Evolutionary conservation across 257 asterid species (phyloP).

Genomic region (Ophiorrhiza pumila): DNA sequence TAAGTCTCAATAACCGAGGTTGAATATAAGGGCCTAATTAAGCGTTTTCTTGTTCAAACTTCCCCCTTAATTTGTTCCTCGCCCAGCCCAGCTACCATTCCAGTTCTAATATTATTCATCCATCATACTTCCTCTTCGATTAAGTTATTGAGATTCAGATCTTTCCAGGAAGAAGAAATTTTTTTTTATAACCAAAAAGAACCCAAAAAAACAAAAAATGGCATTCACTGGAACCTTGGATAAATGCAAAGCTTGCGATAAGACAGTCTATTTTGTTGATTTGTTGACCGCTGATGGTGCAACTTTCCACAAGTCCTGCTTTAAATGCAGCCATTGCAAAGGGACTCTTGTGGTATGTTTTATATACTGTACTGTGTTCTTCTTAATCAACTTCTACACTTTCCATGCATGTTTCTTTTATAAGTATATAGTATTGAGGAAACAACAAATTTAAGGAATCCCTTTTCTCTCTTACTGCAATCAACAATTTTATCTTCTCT

Average conservation of each 20-base stretch:
- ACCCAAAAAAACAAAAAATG: conserved; percentile 14
- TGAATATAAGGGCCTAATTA: conserved; percentile 14
- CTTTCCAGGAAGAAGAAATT: background rate
- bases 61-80: conserved; percentile 13
- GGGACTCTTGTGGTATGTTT: conserved; percentile 47
- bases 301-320: conserved; percentile 40
- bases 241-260: conserved; percentile 53
- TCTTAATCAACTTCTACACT: no score
- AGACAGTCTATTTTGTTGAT: conserved; percentile 48
- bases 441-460: no score
- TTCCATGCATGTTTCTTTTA: no score
- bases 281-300: conserved; percentile 44
- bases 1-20: conserved; percentile 39
- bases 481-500: no score
- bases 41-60: background rate
- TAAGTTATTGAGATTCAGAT: conserved; percentile 11
- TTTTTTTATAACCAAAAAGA: background rate
- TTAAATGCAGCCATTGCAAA: conserved; percentile 51
- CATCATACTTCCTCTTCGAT: background rate
- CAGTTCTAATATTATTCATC: no score
- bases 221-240: conserved; percentile 49
- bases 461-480: no score
- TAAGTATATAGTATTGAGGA: no score
- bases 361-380: no score
- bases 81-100: background rate